A percentile compares a stretch with the other conserved stretches of the same genome.
Conservation (phyloP, 1,139 yeast species). For the Diutina ranongensis region DNA sequence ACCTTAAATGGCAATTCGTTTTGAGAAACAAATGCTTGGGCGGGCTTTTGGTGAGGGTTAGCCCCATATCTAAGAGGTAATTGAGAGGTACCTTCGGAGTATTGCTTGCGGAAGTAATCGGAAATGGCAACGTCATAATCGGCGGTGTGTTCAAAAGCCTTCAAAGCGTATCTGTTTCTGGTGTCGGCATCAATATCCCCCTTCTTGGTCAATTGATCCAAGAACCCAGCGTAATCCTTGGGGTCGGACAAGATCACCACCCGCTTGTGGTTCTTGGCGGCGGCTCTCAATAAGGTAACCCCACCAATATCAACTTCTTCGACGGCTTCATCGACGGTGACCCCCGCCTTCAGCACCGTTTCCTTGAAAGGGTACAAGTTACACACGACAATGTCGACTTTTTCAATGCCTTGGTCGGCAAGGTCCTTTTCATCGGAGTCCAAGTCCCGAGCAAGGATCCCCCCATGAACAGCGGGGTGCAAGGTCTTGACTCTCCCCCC, state of each 20-base stretch:
- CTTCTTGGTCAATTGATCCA: constrained; percentile 53
- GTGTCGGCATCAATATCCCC: constrained; percentile 67
- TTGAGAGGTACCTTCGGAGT: constrained; percentile 82
- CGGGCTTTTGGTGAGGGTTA: constrained; percentile 98
- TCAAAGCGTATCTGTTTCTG: constrained; percentile 78
- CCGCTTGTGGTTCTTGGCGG: constrained; percentile 95
- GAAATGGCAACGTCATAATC: constrained; percentile 93
- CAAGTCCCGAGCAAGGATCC: constrained; percentile 88
- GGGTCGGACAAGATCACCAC: constrained; percentile 95
- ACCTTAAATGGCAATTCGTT: constrained; percentile 94
- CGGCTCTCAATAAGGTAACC: constrained; percentile 92
- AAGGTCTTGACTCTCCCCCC: constrained; percentile 97
- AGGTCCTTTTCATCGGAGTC: constrained; percentile 86
- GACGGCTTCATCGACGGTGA: constrained; percentile 93
- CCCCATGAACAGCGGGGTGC: constrained; percentile 98
- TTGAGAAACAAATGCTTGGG: constrained; percentile 83
- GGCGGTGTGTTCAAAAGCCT: constrained; percentile 97
- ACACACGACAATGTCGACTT: constrained; percentile 94
- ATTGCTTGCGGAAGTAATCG: constrained; percentile 95
- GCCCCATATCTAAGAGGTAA: constrained; percentile 96
- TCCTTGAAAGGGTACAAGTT: constrained; percentile 97
- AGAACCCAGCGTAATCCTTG: constrained; percentile 74
- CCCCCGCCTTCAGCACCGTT: constrained; percentile 90
- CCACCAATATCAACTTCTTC: constrained; percentile 99
- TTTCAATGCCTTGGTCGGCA: constrained; percentile 78